Evolutionary conservation across 2,329 filamentous ascomycete genomes (phyloP), one percentile per base, ranked within the genome.

Genomic region (Paecilomyces fulvus): DNA sequence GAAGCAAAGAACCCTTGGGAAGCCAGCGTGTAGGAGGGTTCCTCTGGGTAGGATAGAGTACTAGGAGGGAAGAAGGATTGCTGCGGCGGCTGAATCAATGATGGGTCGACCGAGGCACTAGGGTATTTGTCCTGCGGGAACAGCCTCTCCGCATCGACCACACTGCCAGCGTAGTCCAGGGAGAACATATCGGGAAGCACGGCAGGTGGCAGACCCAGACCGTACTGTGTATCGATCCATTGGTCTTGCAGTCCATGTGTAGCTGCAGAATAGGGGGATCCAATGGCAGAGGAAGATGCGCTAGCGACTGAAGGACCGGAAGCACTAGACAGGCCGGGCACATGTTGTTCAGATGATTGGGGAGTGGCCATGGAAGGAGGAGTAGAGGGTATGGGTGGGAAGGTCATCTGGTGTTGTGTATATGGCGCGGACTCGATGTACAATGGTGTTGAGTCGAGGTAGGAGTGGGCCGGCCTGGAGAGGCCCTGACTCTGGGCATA

Each of bases 251-350:
- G 76, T 59, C 81, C 81, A 60, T 80, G 81, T 56, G 80, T 79
- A 64, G 82, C 79, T 60, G 81, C 80, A 1, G 84, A 85, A 64
- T 84, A 82, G 25, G 86, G 86, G 21, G 86, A 89, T 56, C 84
- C 84, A 59, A 85, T 81, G 55, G 82, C 83, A 8, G 86, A 88
- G 1, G 85, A 88, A 6, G 85, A 77, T 3, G 83, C 83, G 59
- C 75, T 77, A 60, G 71, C 73, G 59, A 75, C 68, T 53, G 86
- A 88, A 54, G 76, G 82, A 56, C 73, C 85, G 57, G 83, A 87
- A 23, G 78, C 79, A 58, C 80, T 84, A 59, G 80, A 90, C 59
- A 80, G 78, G 66, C 79, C 83, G 53, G 80, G 86, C 30, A 79
- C 82, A 14, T 79, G 77, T 23, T 65, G 63, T 14, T 76, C 74